Evolutionary conservation across 2,329 filamentous ascomycete genomes (phyloP), one percentile per base, ranked within the genome.

Genomic region (Calonectria pseudoreteaudii): DNA sequence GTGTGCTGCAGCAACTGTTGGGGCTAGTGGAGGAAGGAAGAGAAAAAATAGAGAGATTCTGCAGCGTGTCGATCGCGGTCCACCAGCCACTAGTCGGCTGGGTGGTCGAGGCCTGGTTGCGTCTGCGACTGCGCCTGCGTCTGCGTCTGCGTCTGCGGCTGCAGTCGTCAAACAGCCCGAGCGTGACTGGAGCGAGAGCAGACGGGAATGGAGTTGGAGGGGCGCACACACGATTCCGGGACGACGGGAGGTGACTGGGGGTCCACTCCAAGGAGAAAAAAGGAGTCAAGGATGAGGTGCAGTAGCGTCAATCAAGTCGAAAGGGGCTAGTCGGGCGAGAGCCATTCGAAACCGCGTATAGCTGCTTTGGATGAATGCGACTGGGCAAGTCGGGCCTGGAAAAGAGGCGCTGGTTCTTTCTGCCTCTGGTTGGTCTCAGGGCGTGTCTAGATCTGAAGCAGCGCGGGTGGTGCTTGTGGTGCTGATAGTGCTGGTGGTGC

Each of bases 221-320:
- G 31, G 68, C 56, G 70, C 50, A 66, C 58, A 58, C 53, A 71
- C 73, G 70, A 75, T 73, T 71, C 73, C 73, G 68, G 67, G 23
- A 68, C 56, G 26, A 60, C 64, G 67, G 72, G 56, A 68, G 44
- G 41, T 36, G 56, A 64, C 56, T 69, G 65, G 65, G 65, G 70
- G 60, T 56, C 73, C 73, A 72, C 56, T 38, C 76, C 8, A 62
- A 52, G 53, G 64, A 75, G 26, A 47, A 73, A 65, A 74, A 62
- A 75, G 71, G 71, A 75, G 73, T 69, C 73, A 60, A 74, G 75
- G 75, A 77, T 77, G 74, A 77, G 74, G n/a, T 77, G 75, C 76
- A 76, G 76, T 76, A 76, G 76, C 50, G 73, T 50, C 58, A 47
- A 34, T 47, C n/a, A 7, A 16, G 52, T 68, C 28, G 44, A 44